These are phyloP conservation scores for Aechmea fasciata DNA, from an alignment of 176 grass and related monocot genomes.

Conservation along the genomic window DNA sequence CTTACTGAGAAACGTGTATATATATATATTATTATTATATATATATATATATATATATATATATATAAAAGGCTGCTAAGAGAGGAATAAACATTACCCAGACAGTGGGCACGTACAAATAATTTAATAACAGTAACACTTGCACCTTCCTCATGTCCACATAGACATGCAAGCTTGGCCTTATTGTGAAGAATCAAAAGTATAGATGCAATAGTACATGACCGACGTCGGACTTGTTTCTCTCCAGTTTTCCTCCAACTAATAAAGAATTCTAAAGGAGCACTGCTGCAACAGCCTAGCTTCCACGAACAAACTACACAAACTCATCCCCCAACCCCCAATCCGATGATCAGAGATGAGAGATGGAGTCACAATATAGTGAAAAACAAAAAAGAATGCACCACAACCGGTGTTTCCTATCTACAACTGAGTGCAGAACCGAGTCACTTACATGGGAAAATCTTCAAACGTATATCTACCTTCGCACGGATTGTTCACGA, in stretches of 20 bases:
- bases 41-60: neutral
- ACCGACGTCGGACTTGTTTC: neutral
- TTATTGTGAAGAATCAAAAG: neutral
- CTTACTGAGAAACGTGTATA: neutral
- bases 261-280: conserved; percentile 8
- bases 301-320: neutral
- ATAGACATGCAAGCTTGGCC: neutral
- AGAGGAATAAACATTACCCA: neutral
- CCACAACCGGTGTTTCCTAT: neutral
- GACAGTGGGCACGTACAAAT: neutral
- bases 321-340: neutral
- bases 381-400: conserved; percentile 1
- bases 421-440: conserved; percentile 1
- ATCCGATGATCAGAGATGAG: neutral
- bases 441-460: neutral
- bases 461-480: neutral
- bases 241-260: neutral
- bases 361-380: neutral
- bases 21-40: neutral
- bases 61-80: neutral
- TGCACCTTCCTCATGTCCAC: neutral
- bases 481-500: neutral
- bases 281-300: conserved; percentile 1
- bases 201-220: neutral
- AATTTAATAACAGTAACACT: neutral